Base-by-base conservation (phyloP, 106 monocot genomes). In the Phalaenopsis equestris region DNA sequence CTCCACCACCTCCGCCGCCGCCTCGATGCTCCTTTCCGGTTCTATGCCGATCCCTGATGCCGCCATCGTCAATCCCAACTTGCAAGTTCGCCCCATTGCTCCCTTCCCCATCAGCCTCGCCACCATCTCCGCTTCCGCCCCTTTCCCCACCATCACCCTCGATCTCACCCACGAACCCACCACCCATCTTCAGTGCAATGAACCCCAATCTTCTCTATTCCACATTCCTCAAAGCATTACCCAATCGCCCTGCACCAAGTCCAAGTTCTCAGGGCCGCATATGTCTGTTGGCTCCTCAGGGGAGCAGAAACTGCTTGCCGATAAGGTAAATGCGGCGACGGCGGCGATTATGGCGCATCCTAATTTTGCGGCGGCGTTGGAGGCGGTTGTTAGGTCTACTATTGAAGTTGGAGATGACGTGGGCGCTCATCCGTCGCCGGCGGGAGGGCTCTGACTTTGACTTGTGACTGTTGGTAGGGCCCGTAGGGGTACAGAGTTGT, bases 91-190 rank as follows among this genome's bases (percentile, higher is more conserved):
- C 4, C 77, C 85, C 55, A 84, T 85, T 0, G 81, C 90, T 0
- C 94, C 94, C 0, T 90, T 87, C 86, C 91, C 92, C 4, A 83
- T 93, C 2, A 94, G 77, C 91, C 87, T 96, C 87, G 96, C 96
- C 10, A 93, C 91, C 18, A 92, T 96, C 42, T 97, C 96, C 0
- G 92, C 96, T 1, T 97, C 96, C 6, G 92, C 96, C 0, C 94
- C 96, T 0, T 97, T 97, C 79, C 96, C 96, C 36, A 94, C 94
- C n/a, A 83, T 97, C 57, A 97, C 96, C 24, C 76, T 97, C 38
- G 94, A 97, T 57, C 89, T 97, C 75, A 94, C 94, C 38, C 84
- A 86, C 39, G 73, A 77, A 1, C 90, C 93, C 0, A 82, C 83
- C 64, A 83, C 82, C 2, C 70, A 79, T 7, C 90, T 48, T 11